phyloP scores from a whole-genome alignment of 176 grass and related monocot species.

The Bolboschoenus planiculmis region DNA sequence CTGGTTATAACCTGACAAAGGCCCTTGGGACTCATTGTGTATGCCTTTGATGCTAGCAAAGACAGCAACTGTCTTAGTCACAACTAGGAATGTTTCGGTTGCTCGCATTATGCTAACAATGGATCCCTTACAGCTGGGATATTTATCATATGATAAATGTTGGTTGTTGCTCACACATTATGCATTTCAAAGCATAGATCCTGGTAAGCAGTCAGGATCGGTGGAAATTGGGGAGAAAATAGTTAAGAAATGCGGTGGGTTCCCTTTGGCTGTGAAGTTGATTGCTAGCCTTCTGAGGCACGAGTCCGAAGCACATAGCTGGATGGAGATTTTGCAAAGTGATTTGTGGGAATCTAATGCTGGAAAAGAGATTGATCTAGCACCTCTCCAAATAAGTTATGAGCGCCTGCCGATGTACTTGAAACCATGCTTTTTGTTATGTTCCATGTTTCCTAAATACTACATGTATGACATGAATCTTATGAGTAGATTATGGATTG shows the following conservation, averaged over 20 bases:
- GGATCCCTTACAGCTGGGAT: background rate
- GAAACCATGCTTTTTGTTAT: constrained; percentile 21
- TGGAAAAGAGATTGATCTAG: background rate
- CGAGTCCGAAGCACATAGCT: background rate
- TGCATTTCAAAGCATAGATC: background rate
- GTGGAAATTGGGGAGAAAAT: constrained; percentile 11
- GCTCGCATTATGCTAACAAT: background rate
- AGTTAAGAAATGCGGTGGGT: background rate
- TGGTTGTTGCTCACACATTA: background rate
- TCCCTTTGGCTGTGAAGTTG: constrained; percentile 17
- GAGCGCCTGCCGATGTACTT: constrained; percentile 9
- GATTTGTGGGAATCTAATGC: constrained; percentile 15
- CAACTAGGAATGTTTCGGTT: no score
- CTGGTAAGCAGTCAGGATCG: background rate
- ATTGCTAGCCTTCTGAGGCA: constrained; percentile 4
- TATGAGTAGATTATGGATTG: constrained; percentile 8
- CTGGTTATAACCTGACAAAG: background rate
- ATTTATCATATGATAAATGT: background rate
- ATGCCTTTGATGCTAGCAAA: no score
- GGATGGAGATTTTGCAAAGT: constrained; percentile 17
- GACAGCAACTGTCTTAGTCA: no score
- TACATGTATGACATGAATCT: background rate
- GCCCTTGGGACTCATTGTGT: no score
- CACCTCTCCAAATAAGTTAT: constrained; percentile 25
- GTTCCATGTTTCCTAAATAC: constrained; percentile 27